Evolutionary conservation across 768 basidiomycete genomes (phyloP), one percentile per base, ranked within the genome.

Genomic region (Cystofilobasidium bisporidii): DNA sequence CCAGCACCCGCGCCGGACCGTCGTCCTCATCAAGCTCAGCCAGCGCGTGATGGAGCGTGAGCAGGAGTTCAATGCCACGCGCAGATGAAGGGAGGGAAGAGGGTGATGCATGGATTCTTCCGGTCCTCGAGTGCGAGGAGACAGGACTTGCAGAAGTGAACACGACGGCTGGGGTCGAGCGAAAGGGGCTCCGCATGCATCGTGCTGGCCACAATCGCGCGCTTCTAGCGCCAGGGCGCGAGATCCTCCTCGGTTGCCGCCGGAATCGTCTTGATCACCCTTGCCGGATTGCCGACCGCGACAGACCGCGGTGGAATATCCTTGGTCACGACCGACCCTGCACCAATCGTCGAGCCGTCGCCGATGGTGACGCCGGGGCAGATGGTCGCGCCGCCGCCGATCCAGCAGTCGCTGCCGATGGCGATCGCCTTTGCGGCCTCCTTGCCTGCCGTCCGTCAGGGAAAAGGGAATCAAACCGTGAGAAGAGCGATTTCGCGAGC

Each of bases 11-110:
- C 84, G 85, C 61, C 84, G 92, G 62, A 96, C 87, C 6, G 94
- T 93, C n/a, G 92, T 99, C 66, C 83, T 99, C 63, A 94, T 99
- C 79, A 98, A 98, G 79, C 81, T 98, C 69, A 91, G 97, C 78
- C 86, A 86, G 74, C 86, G 86, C 66, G 94, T 97, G 58, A 80
- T 99, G 74, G 91, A 94, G 72, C 84, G 96, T 55, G 96, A 99
- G 79, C 88, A 91, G 75, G 81, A 88, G n/a, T 77, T 92, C 24
- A 47, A 41, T 24, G 60, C 40, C 41, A n/a, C 26, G 20, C 24
- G 57, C 22, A 18, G 30, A 28, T 59, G 36, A 36, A 36, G 36
- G 36, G 12, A 12, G 36, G 36, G 6, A 5, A 6, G 12, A 5
- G 5, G 6, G 36, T 36, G 36, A 5, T 36, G 36, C 36, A 5